phyloP scores from a whole-genome alignment of 176 grass and related monocot genomes.

The Triticum timopheevii region DNA sequence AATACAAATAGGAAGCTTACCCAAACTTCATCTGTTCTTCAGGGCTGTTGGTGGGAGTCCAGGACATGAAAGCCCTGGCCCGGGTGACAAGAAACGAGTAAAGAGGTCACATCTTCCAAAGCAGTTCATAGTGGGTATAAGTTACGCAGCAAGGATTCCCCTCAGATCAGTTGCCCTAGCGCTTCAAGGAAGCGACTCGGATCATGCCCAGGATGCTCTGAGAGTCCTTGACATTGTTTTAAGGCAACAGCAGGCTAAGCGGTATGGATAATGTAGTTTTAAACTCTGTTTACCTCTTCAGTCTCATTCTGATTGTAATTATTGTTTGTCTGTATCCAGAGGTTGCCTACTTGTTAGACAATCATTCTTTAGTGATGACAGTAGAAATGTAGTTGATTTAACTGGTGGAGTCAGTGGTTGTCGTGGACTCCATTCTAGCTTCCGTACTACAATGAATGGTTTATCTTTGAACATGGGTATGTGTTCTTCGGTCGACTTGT shows the following conservation, averaged over 20 bases:
- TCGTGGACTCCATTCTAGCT: conserved; percentile 75
- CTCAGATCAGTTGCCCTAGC: conserved; percentile 63
- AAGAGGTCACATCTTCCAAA: conserved; percentile 64
- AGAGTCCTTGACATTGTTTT: conserved; percentile 86
- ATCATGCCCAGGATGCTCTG: conserved; percentile 69
- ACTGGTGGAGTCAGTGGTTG: conserved; percentile 61
- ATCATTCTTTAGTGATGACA: conserved; percentile 66
- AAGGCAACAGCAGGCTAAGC: conserved; percentile 90
- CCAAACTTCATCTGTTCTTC: conserved; percentile 33
- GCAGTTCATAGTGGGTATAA: conserved; percentile 60
- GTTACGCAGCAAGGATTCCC: conserved; percentile 73
- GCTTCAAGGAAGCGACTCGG: conserved; percentile 54
- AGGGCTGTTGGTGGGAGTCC: conserved; percentile 52
- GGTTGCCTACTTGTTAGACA: conserved; percentile 68
- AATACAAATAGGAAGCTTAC: conserved; percentile 6
- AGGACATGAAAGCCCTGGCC: conserved; percentile 46
- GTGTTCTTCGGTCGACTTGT: conserved; percentile 22
- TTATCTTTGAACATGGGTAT: conserved; percentile 70
- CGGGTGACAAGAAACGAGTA: conserved; percentile 60
- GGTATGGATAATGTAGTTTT: conserved; percentile 33
- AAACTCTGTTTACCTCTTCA: not conserved
- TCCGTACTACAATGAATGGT: conserved; percentile 48
- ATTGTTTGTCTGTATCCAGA: conserved; percentile 37
- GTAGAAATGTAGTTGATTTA: conserved; percentile 67
- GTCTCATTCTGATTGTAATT: conserved; percentile 31